Conservation (phyloP, 2,329 filamentous ascomycete species). For the Verticillium isaacii region DNA sequence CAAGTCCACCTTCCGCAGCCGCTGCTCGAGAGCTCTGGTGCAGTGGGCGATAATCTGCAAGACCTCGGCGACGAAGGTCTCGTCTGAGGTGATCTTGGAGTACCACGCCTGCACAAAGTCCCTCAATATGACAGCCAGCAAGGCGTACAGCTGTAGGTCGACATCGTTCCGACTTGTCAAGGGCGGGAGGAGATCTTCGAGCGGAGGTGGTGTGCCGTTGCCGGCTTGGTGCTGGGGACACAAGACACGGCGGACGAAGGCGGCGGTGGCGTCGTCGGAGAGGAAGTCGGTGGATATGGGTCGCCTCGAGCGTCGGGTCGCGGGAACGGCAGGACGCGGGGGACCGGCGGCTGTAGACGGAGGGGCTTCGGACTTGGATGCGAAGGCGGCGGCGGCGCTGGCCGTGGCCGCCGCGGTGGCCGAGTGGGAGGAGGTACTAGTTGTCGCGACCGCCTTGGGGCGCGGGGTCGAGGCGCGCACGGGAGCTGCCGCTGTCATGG, state of each 20-base stretch:
- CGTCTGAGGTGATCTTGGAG: slow-evolving; percentile 83
- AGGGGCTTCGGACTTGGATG: slow-evolving; percentile 1
- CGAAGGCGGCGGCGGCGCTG: slow-evolving; percentile 6
- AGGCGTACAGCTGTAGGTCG: slow-evolving; percentile 87
- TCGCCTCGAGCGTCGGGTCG: slow-evolving; percentile 27
- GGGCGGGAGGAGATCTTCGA: slow-evolving; percentile 81
- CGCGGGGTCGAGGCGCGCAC: slow-evolving; percentile 15
- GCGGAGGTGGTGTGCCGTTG: slow-evolving; percentile 47
- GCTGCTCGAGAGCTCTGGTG: slow-evolving; percentile 80
- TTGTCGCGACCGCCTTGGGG: slow-evolving; percentile 13
- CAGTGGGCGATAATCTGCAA: slow-evolving; percentile 90
- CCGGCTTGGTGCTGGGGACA: slow-evolving; percentile 65
- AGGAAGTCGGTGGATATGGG: slow-evolving; percentile 43
- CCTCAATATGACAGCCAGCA: slow-evolving; percentile 83
- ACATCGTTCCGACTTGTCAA: slow-evolving; percentile 92
- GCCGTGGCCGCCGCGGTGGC: slow-evolving; percentile 3
- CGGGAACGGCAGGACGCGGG: slow-evolving; percentile 16
- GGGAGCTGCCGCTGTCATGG: slow-evolving; percentile 16
- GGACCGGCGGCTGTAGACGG: slow-evolving; percentile 8
- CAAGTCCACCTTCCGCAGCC: slow-evolving; percentile 75
- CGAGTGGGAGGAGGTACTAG: slow-evolving; percentile 6
- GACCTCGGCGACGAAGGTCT: slow-evolving; percentile 81
- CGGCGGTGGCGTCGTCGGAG: slow-evolving; percentile 73
- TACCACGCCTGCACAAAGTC: slow-evolving; percentile 96
- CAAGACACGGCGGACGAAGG: slow-evolving; percentile 77